Percentiles rank a stretch among this genome's conserved stretches.
Conservation (phyloP, 352 stramenopile genomes). For the Pythium sp. region DNA sequence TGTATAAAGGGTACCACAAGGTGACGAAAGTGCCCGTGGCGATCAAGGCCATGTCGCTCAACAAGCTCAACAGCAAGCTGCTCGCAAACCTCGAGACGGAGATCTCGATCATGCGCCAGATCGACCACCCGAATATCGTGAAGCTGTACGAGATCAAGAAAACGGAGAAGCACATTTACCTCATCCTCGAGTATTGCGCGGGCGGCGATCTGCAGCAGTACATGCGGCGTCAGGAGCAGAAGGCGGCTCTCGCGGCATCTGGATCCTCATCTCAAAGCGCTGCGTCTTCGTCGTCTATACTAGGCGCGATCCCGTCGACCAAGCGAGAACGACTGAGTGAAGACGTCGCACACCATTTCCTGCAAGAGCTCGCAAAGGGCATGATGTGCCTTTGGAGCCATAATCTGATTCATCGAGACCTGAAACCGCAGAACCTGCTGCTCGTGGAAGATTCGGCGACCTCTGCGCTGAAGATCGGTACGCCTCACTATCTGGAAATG, state of each 20-base stretch:
- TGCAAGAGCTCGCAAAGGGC: constrained; percentile 60
- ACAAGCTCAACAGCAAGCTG: constrained; percentile 95
- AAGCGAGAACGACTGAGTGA: constrained; percentile 23
- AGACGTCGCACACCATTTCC: constrained; percentile 54
- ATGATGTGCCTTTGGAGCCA: constrained; percentile 73
- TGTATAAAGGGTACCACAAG: constrained; percentile 84
- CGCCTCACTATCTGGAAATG: constrained; percentile 12
- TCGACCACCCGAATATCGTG: constrained; percentile 95
- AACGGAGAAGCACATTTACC: constrained; percentile 94
- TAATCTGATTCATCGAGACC: constrained; percentile 86
- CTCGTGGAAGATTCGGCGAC: constrained; percentile 66
- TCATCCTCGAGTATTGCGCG: constrained; percentile 96
- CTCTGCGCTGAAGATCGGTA: constrained; percentile 64
- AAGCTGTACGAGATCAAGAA: constrained; percentile 96
- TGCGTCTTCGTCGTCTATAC: background rate
- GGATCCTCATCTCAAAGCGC: background rate
- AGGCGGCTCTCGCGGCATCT: background rate
- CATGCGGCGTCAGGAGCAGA: constrained; percentile 71
- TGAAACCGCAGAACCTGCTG: constrained; percentile 97
- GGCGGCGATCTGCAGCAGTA: constrained; percentile 95
- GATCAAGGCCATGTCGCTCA: constrained; percentile 93
- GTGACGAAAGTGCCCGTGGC: constrained; percentile 75
- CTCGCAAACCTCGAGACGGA: constrained; percentile 96
- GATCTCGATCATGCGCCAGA: constrained; percentile 95
- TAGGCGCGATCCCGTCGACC: background rate